Conservation (phyloP, 208 protist species). For the Trypanosoma conorhini region DNA sequence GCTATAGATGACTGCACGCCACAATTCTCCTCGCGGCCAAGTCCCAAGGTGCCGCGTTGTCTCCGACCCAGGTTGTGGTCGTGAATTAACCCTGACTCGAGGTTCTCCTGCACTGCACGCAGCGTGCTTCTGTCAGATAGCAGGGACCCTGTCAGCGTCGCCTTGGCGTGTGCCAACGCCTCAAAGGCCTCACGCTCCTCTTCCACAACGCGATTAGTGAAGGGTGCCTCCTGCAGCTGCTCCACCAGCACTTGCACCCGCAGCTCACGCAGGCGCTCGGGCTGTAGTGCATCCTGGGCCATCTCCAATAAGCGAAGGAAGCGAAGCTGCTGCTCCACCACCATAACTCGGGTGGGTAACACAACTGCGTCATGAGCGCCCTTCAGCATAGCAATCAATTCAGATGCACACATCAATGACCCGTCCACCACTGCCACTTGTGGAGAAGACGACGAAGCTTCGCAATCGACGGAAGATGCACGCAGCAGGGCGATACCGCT, state of each 20-base stretch:
- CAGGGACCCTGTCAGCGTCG: constrained; percentile 67
- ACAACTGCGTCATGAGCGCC: constrained; percentile 38
- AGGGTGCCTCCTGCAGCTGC: constrained; percentile 16
- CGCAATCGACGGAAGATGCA: neutral
- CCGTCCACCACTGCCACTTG: constrained; percentile 54
- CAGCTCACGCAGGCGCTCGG: constrained; percentile 25
- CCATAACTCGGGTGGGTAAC: constrained; percentile 38
- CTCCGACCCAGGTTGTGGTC: neutral
- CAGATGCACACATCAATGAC: constrained; percentile 32
- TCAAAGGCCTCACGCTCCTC: constrained; percentile 72
- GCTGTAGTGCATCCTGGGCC: constrained; percentile 56
- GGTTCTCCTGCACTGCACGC: constrained; percentile 48
- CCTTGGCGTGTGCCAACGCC: constrained; percentile 68
- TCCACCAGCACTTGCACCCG: constrained; percentile 72
- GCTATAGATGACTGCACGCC: neutral
- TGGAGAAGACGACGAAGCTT: constrained; percentile 3
- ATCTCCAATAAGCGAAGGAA: constrained; percentile 72
- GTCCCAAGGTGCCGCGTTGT: neutral
- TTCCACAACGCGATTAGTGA: constrained; percentile 27
- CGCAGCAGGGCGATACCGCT: constrained; percentile 16
- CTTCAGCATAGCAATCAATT: constrained; percentile 49
- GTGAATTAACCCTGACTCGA: constrained; percentile 43
- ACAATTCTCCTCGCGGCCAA: neutral
- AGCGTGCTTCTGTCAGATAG: constrained; percentile 52
- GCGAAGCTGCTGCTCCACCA: constrained; percentile 46